These are phyloP conservation scores for Pulveroboletus sp. DNA, from an alignment of 768 basidiomycete genomes.

Conservation along the genomic window DNA sequence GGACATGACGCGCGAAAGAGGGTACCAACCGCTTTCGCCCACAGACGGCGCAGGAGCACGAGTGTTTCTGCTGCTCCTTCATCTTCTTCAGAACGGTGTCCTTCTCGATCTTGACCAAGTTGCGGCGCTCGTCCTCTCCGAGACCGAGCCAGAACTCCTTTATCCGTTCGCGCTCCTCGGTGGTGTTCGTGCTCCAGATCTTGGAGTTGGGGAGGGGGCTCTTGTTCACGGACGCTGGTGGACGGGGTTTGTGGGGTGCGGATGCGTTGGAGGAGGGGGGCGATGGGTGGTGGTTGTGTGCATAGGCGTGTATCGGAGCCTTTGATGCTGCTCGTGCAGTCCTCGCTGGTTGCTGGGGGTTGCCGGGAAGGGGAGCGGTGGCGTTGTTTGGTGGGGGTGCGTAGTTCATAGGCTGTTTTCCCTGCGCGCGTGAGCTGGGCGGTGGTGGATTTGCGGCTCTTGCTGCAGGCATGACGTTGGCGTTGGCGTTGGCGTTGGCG, in stretches of 20 bases:
- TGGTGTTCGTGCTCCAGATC: conserved; percentile 92
- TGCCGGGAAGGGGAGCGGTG: conserved; percentile 25
- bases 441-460: conserved; percentile 43
- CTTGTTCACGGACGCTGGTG: conserved; percentile 29
- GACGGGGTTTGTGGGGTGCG: conserved; percentile 29
- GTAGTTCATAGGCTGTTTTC: conserved; percentile 91
- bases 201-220: conserved; percentile 54
- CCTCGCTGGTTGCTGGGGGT: conserved; percentile 32
- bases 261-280: conserved; percentile 36
- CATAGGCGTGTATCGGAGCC: conserved; percentile 50
- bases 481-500: conserved; percentile 38
- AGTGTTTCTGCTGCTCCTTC: conserved; percentile 99
- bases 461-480: conserved; percentile 42
- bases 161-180: conserved; percentile 93
- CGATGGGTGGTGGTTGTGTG: conserved; percentile 56
- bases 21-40: conserved; percentile 87
- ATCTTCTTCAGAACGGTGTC: conserved; percentile 97
- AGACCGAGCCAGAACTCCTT: conserved; percentile 97
- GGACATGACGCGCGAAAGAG: conserved; percentile 27
- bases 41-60: conserved; percentile 93
- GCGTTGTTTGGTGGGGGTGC: conserved; percentile 34
- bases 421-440: conserved; percentile 80
- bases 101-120: conserved; percentile 96
- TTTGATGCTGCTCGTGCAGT: conserved; percentile 53
- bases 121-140: conserved; percentile 85